Evolutionary conservation across 495 filamentous ascomycete genomes (phyloP), one percentile per base, ranked within the genome.

Genomic region (Penicillium pancosmium): DNA sequence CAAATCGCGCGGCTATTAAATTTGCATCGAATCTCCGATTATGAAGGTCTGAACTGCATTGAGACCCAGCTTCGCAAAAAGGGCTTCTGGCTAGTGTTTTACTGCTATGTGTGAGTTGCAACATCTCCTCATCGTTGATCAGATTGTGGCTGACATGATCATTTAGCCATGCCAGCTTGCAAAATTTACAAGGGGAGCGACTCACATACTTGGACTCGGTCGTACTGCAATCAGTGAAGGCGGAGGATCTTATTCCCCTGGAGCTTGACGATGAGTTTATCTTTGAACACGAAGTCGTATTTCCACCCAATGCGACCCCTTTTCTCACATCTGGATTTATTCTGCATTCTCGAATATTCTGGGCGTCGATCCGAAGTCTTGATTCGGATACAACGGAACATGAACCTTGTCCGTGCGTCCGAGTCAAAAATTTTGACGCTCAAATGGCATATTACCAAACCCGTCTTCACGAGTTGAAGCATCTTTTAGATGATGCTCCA

Each of bases 31-130:
- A 64, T 60, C 5, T 60, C 62, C 3, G 52, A 60, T 23, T 70
- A 65, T 38, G 49, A 53, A 10, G 65, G 61, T 4, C 54, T 70
- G 3, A 68, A 66, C 48, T 66, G 56, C 33, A 68, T 77, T 13
- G 75, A 77, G 47, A 78, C 69, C 7, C 64, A 79, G 61, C 70
- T 72, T 35, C 74, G 68, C 57, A 81, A 81, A 35, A 68, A 64
- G 31, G 75, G 74, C 2, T 65, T 58, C 57, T 79, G 76, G 59
- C 41, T 69, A 27, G 52, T 69, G 3, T 66, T 66, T 21, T 69
- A 69, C 19, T 40, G 31, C 16, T 64, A 57, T 56, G 64, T 69
- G 67, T 69, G 52, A 61, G 64, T 9, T 33, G 31, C 11, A 5
- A 7, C 3, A 13, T 27, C 21, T 7, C 3, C 16, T 13, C 7